These are phyloP conservation scores for Cercis canadensis DNA, from an alignment of 306 rosid species.

Conservation along the genomic window DNA sequence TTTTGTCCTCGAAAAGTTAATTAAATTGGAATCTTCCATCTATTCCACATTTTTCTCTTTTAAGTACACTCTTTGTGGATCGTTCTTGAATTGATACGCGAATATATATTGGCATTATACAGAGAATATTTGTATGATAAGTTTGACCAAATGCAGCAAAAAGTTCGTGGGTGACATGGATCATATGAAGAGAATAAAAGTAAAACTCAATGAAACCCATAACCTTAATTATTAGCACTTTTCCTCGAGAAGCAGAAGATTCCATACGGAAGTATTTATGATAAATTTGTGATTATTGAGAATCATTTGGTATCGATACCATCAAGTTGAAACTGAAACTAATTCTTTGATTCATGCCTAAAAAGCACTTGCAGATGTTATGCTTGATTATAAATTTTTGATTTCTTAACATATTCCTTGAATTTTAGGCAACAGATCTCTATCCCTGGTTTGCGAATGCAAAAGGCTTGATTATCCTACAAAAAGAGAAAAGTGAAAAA, in stretches of 20 bases:
- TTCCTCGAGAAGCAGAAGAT: too few species aligned
- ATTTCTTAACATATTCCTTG: slow-evolving; percentile 27
- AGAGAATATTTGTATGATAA: slow-evolving; percentile 41
- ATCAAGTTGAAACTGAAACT: slow-evolving; percentile 25
- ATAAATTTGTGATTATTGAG: slow-evolving; percentile 20
- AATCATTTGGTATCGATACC: too few species aligned
- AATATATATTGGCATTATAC: slow-evolving; percentile 43
- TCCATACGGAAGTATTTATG: background rate
- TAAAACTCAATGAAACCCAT: too few species aligned
- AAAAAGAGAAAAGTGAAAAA: too few species aligned
- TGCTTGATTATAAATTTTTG: slow-evolving; percentile 9
- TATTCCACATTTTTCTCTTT: background rate
- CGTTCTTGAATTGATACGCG: slow-evolving; percentile 27
- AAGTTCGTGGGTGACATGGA: slow-evolving; percentile 8
- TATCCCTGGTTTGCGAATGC: slow-evolving; percentile 3
- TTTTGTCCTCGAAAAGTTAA: background rate
- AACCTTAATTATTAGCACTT: too few species aligned
- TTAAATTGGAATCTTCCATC: slow-evolving; percentile 21
- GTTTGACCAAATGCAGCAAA: slow-evolving; percentile 35
- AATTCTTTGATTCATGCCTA: slow-evolving; percentile 7
- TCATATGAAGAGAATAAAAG: background rate
- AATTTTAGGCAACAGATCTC: slow-evolving; percentile 32
- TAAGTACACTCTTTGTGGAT: background rate
- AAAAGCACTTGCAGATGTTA: background rate
- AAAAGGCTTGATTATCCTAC: slow-evolving; percentile 14